Evolutionary conservation across 2,329 filamentous ascomycete species (phyloP), one percentile per base, ranked within the genome.

Genomic region (Pseudocercospora macadamiae): DNA sequence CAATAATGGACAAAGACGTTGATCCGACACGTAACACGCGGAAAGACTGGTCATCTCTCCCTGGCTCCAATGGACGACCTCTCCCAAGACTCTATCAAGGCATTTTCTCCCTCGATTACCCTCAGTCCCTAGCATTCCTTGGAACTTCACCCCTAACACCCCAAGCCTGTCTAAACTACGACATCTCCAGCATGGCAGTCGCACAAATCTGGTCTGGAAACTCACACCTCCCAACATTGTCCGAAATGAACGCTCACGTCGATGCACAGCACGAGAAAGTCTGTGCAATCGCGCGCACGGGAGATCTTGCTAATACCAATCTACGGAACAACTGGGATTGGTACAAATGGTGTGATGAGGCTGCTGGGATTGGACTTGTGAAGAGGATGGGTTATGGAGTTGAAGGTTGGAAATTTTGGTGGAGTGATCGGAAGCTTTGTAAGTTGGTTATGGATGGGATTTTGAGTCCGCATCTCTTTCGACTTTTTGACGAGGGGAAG

Each of bases 401-500:
- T 2, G 54, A 52, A 34, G 58, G 54, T 12, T 57, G 58, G 58
- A 61, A 57, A 32, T 57, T 61, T 25, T 57, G 58, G 58, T 39
- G 18, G 21, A 19, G 37, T 16, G 58, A 61, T 30, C 49, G 58
- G 10, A 36, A 32, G 23, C 25, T 57, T 26, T 57, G 42, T 21
- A 51, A 54, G 9, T 19, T 51, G 19, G 21, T 56, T 8, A 57
- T 57, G 54, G 54, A 61, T 18, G 58, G 58, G 3, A 21, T 61
- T 10, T 19, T 53, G 44, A 54, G 49, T 51, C 58, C 58, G 18
- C 53, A 52, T 21, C 21, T 60, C 9, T 54, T 60, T n/a, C 26
- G 54, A 12, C n/a, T 57, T 21, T 60, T 56, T 18, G 54, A 60
- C 16, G 54, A 52, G 16, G 57, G 57, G 10, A 56, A 53, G 48